Evolutionary conservation across 257 asterid species (phyloP).

Genomic region (Gentiana macrophylla): DNA sequence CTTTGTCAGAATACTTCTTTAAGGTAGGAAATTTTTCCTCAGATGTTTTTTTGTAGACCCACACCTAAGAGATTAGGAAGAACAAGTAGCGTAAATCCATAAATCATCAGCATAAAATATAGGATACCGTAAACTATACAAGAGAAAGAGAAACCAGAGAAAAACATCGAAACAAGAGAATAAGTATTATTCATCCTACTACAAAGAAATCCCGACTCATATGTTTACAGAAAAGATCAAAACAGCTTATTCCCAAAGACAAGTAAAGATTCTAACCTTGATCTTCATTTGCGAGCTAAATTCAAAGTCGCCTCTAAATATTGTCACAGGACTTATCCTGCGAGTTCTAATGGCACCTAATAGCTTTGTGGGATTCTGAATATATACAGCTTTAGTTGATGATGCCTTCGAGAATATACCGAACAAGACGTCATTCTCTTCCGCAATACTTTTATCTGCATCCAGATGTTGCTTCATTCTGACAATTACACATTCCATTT

Average conservation of each 20-base stretch:
- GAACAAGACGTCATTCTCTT: constrained; percentile 77
- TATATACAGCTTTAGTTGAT: constrained; percentile 53
- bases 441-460: constrained; percentile 34
- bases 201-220: too few species aligned
- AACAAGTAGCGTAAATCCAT: too few species aligned
- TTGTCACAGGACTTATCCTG: constrained; percentile 67
- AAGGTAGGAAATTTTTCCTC: constrained; percentile 89
- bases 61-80: constrained; percentile 39
- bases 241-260: too few species aligned
- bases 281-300: constrained; percentile 58
- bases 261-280: constrained; percentile 44
- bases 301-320: constrained; percentile 81
- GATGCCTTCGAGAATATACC: constrained; percentile 44
- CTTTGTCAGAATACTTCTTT: constrained; percentile 86
- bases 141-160: too few species aligned
- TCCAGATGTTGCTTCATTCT: constrained; percentile 30
- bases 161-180: too few species aligned
- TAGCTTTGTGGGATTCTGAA: constrained; percentile 64
- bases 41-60: constrained; percentile 93
- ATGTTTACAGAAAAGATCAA: too few species aligned
- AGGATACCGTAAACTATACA: too few species aligned
- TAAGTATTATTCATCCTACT: too few species aligned
- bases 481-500: constrained; percentile 70
- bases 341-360: constrained; percentile 91
- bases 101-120: too few species aligned